A percentile compares a stretch with the other conserved stretches of the same genome.
phyloP scores from a whole-genome alignment of 257 asterid genomes.

The Echites panduratus region DNA sequence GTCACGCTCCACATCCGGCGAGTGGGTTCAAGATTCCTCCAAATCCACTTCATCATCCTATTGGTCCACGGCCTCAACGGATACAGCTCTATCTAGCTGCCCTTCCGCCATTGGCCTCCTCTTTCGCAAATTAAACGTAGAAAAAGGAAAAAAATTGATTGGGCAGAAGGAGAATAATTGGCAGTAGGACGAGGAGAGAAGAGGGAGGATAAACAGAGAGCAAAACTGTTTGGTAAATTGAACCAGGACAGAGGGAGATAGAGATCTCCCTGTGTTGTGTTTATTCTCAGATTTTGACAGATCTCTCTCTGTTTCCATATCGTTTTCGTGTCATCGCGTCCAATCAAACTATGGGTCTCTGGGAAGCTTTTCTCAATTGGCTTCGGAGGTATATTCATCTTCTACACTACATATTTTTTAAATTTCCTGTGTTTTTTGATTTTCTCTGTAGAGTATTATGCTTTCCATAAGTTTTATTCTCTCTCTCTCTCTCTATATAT shows the following conservation, averaged over 20 bases:
- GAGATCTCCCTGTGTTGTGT: conserved; percentile 20
- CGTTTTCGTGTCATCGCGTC: conserved; percentile 37
- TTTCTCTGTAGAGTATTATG: not conserved
- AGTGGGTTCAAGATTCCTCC: not conserved
- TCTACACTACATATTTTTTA: not conserved
- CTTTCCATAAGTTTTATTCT: not conserved
- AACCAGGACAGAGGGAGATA: conserved; percentile 14
- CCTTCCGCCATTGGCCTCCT: conserved; percentile 7
- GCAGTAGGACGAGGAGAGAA: not conserved
- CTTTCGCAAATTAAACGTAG: not conserved
- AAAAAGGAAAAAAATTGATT: not conserved
- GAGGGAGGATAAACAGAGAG: not conserved
- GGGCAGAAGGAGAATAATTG: not conserved
- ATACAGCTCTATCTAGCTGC: not conserved
- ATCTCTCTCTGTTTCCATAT: conserved; percentile 1
- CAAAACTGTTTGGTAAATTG: not conserved
- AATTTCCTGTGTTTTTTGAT: not conserved
- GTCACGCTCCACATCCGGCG: conserved; percentile 2
- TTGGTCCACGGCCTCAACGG: not conserved
- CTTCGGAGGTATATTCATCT: conserved; percentile 59
- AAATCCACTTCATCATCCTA: not conserved
- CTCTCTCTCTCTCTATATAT: too few relatives aligned
- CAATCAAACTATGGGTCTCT: conserved; percentile 62
- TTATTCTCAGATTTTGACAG: conserved; percentile 1
- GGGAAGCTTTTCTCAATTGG: conserved; percentile 99